Percentiles rank a stretch among this genome's conserved stretches.
phyloP scores from a whole-genome alignment of 768 basidiomycete species.

The Tulasnella sp. region DNA sequence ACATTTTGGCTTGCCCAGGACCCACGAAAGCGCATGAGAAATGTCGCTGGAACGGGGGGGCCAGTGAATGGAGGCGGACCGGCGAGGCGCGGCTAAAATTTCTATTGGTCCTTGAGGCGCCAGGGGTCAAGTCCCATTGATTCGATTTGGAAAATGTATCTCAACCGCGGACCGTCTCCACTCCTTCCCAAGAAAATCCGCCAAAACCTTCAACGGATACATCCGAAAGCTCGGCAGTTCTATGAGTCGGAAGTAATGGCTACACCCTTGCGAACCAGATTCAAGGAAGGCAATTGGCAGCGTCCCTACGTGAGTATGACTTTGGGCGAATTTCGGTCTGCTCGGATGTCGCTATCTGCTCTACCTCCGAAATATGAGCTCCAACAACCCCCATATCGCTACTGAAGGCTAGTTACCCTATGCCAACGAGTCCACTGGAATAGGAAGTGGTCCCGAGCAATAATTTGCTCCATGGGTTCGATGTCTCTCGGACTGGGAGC shows the following conservation, averaged over 20 bases:
- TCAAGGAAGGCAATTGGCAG: background rate
- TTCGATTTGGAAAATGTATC: background rate
- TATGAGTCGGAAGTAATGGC: background rate
- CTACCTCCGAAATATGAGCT: background rate
- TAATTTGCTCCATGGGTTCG: constrained; percentile 4
- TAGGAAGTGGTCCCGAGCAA: background rate
- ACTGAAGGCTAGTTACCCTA: background rate
- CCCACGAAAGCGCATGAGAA: background rate
- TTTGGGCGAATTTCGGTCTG: constrained; percentile 2
- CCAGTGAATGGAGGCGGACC: background rate
- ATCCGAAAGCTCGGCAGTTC: background rate
- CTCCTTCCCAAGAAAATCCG: background rate
- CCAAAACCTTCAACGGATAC: constrained; percentile 3
- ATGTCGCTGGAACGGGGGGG: background rate
- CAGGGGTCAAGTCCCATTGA: background rate
- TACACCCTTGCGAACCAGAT: background rate
- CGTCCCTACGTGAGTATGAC: background rate
- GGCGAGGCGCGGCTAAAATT: background rate
- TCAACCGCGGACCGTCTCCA: background rate
- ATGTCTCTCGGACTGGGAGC: background rate
- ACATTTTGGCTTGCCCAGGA: background rate
- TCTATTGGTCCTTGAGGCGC: background rate
- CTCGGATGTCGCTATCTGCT: background rate
- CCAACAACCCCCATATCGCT: background rate
- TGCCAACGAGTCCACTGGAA: background rate